A percentile compares a stretch with the other conserved stretches of the same genome.
These are phyloP conservation scores for Agaricus bisporus DNA, from an alignment of 768 basidiomycete species.

Conservation along the genomic window DNA sequence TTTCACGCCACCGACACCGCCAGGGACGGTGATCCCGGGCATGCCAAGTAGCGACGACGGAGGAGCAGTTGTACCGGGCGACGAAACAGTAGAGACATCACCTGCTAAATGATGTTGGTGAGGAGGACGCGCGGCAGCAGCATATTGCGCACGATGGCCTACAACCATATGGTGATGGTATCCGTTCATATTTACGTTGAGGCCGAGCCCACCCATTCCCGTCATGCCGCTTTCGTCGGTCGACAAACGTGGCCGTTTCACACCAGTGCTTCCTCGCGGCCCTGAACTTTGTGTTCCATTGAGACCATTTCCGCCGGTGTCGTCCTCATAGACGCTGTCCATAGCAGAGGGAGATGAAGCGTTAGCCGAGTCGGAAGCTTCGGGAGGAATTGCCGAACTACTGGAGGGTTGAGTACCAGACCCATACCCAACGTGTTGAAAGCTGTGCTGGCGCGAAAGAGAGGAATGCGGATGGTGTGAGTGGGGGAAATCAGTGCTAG, in stretches of 20 bases:
- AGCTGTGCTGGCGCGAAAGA: slow-evolving; percentile 56
- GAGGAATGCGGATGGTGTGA: slow-evolving; percentile 22
- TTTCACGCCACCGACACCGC: slow-evolving; percentile 27
- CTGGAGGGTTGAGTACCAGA: not conserved
- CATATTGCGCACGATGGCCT: slow-evolving; percentile 4
- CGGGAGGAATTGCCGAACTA: slow-evolving; percentile 20
- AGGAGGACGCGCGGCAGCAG: not conserved
- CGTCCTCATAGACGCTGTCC: slow-evolving; percentile 8
- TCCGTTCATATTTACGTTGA: slow-evolving; percentile 17
- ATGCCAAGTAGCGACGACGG: slow-evolving; percentile 5
- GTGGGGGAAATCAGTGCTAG: slow-evolving; percentile 37
- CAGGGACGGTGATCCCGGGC: not conserved
- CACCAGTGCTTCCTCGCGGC: slow-evolving; percentile 21
- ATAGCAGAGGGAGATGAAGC: slow-evolving; percentile 12
- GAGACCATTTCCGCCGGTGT: not conserved
- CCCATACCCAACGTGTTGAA: slow-evolving; percentile 38
- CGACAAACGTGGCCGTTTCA: slow-evolving; percentile 48
- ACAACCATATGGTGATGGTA: slow-evolving; percentile 5
- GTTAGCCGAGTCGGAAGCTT: slow-evolving; percentile 3
- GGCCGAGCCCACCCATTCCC: slow-evolving; percentile 14
- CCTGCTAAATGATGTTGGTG: slow-evolving; percentile 2
- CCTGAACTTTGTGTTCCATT: not conserved
- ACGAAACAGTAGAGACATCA: slow-evolving; percentile 7
- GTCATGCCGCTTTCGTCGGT: slow-evolving; percentile 26
- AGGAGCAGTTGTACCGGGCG: slow-evolving; percentile 5